Base-by-base conservation (phyloP, 176 grass and related monocot species). In the Saccharum spontaneum region DNA sequence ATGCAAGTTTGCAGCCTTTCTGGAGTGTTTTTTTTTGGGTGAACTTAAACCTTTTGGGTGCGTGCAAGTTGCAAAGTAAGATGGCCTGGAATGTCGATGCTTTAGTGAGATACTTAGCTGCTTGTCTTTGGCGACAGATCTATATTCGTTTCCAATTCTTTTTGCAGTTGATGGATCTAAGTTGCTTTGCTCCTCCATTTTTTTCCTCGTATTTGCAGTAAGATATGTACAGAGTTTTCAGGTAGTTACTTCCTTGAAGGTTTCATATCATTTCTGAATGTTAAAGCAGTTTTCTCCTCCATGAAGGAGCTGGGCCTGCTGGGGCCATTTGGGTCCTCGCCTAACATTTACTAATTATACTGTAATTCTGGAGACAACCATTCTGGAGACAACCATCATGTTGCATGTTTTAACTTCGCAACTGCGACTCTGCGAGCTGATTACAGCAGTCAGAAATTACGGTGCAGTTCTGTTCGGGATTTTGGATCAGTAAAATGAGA, bases 81-180 rank as follows among this genome's bases (percentile, higher is more conserved):
- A 73, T 73, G 9, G 22, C 10, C 34, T 67, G 73, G 31, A 66
- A 70, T 81, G 43, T 43, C 45, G 60, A 78, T 71, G 72, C 37
- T 82, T 24, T 30, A 67, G 75, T 33, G 20, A 79, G 45, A 78
- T 72, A 34, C 55, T 82, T 77, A 54, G 20, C 9, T 86, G 17
- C 14, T 65, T 82, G 79, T 90, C 34, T 78, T 73, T 67, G 73
- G 36, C 18, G 30, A 44, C 6, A 37, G 17, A 44, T 57, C 64
- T 40, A 67, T 66, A 63, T 41, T 23, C 65, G 7, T 44, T 18
- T 50, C 8, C 46, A 2, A 52, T 52, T 52, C 15, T 52, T 52
- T 52, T 16, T 16, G 1, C 46, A 49, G 46, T 49, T 49, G 14
- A 49, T 49, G 49, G 5, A 52, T 52, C 49, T 52, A 52, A 52